phyloP scores from a whole-genome alignment of 2,329 filamentous ascomycete genomes.

The Botryotinia globosa region DNA sequence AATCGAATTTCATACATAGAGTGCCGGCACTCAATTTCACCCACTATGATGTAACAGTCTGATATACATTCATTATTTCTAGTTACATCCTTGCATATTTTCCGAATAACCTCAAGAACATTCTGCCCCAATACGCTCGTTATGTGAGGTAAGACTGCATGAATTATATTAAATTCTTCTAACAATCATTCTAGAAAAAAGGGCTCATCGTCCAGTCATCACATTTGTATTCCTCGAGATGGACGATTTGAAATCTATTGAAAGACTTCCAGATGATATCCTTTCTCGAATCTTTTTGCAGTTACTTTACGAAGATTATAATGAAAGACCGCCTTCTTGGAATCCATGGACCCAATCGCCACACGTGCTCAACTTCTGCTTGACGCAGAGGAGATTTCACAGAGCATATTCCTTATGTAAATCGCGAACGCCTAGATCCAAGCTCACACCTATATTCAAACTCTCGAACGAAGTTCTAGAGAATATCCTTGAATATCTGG shows the following conservation, averaged over 20 bases:
- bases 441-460: constrained; percentile 25
- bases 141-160: constrained; percentile 14
- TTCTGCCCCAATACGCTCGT: neutral
- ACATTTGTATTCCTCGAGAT: constrained; percentile 8
- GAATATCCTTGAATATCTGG: constrained; percentile 41
- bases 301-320: constrained; percentile 16
- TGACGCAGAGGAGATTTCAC: constrained; percentile 18
- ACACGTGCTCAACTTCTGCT: constrained; percentile 19
- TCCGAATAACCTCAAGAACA: constrained; percentile 13
- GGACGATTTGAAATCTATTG: constrained; percentile 16
- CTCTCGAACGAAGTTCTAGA: constrained; percentile 23
- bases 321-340: constrained; percentile 1
- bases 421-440: neutral
- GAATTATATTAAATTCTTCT: neutral
- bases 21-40: constrained; percentile 16
- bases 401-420: constrained; percentile 19
- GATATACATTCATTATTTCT: constrained; percentile 1
- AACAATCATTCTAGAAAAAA: constrained; percentile 6
- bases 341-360: constrained; percentile 14
- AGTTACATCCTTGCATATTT: neutral
- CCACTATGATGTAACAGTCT: constrained; percentile 18
- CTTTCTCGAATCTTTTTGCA: constrained; percentile 21
- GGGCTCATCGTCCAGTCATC: neutral
- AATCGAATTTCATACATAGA: constrained; percentile 14
- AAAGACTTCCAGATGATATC: constrained; percentile 20